Evolutionary conservation across 176 grass and related monocot genomes (phyloP), one percentile per base, ranked within the genome.

Genomic region (Phyllostachys edulis): DNA sequence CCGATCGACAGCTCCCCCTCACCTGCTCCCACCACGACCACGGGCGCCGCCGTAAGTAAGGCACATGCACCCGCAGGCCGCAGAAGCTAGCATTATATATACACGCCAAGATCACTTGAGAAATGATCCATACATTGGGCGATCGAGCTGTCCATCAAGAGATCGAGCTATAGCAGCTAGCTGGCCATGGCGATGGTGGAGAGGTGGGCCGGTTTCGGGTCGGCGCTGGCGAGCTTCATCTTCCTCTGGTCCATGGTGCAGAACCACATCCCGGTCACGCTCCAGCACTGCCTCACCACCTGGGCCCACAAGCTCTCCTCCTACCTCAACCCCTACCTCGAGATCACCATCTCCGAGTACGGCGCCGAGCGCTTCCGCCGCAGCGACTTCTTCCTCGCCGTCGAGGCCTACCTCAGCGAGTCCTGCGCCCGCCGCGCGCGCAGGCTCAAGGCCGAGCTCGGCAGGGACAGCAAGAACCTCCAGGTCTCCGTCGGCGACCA

Each of bases 321-420:
- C 69, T 72, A 46, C 87, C 2, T 92, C 41, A 85, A 64, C 83
- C 94, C 94, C 5, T 94, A 94, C 63, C 69, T 86, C 11, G 17
- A 87, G 10, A 26, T 97, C 80, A 87, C 83, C 51, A 73, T 97
- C 80, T 12, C 77, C 29, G 85, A 97, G 79, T 80, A 92, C 75
- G 54, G 66, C 68, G 72, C 67, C 8, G 39, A 85, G 39, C 61
- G 39, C 32, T 86, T 90, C 75, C 68, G 26, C 18, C 82, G 94
- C 38, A 90, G 84, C 86, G 85, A 94, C 12, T 32, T 85, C 20
- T 94, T 73, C 72, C n/a, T 46, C 0, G 72, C 86, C 46, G 80
- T 67, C 16, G 82, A 97, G 49, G 82, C 85, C 63, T 97, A 97
- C 80, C 94, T 97, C 72, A 68, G 83, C 63, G 83, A 79, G 0